Conservation (phyloP, 2,329 filamentous ascomycete genomes). For the Atkinsonella texensis region DNA sequence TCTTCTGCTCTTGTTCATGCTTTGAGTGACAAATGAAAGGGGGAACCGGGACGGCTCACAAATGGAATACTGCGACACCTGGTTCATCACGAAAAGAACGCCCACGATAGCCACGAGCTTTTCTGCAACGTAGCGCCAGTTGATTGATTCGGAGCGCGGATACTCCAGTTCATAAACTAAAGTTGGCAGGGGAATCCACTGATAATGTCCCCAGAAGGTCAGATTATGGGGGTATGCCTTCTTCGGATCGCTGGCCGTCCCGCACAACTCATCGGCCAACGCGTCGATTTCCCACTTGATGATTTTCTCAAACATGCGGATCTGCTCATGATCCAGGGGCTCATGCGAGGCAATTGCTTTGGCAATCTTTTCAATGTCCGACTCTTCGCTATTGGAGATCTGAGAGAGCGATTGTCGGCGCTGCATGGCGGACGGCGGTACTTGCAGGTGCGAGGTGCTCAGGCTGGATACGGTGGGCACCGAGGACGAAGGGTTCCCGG, state of each 20-base stretch:
- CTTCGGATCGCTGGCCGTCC: constrained; percentile 39
- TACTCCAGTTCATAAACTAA: constrained; percentile 72
- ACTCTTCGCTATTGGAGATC: constrained; percentile 24
- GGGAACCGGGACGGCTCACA: constrained; percentile 24
- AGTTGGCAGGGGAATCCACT: constrained; percentile 65
- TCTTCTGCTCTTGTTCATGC: not conserved
- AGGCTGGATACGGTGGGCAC: constrained; percentile 29
- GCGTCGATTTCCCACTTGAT: constrained; percentile 56
- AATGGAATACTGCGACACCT: constrained; percentile 64
- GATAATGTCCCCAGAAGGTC: constrained; percentile 50
- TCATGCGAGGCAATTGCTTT: constrained; percentile 47
- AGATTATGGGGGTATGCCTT: constrained; percentile 58
- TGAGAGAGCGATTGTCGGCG: constrained; percentile 29
- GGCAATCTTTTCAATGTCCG: constrained; percentile 48
- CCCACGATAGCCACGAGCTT: constrained; percentile 60
- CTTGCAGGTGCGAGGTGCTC: constrained; percentile 32
- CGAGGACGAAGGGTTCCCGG: constrained; percentile 29
- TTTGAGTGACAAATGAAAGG: not conserved
- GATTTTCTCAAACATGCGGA: constrained; percentile 50
- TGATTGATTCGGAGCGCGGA: constrained; percentile 53
- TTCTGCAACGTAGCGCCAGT: constrained; percentile 65
- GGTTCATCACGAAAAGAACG: constrained; percentile 66
- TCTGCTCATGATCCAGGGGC: constrained; percentile 49
- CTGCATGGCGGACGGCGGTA: constrained; percentile 29
- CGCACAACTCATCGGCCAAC: constrained; percentile 51